phyloP scores from a whole-genome alignment of 306 rosid genomes.

The Cucumis melo region DNA sequence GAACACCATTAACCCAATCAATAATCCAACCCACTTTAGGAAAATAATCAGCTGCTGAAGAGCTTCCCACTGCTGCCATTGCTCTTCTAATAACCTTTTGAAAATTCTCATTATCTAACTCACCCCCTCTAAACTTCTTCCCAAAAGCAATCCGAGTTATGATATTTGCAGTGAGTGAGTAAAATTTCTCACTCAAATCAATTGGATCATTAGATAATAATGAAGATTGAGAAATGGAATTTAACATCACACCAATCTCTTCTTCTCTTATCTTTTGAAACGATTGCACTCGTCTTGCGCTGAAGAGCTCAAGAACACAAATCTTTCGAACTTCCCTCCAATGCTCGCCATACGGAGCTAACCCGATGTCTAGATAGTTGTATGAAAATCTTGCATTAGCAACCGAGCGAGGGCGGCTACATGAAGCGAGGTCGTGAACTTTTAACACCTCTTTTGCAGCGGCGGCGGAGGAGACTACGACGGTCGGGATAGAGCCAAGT shows the following conservation, averaged over 20 bases:
- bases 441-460: neutral
- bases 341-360: neutral
- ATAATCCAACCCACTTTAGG: neutral
- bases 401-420: neutral
- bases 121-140: neutral
- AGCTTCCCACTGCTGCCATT: conserved; percentile 15
- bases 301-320: conserved; percentile 17
- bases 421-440: neutral
- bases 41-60: neutral
- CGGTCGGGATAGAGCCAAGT: neutral
- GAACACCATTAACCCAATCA: neutral
- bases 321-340: neutral
- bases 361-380: neutral
- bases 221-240: neutral
- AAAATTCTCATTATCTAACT: conserved; percentile 4
- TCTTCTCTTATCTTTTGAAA: conserved; percentile 13
- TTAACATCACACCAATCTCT: neutral
- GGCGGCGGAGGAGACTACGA: neutral
- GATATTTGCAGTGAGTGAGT: neutral
- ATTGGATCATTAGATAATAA: neutral
- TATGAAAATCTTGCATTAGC: neutral
- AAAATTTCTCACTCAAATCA: conserved; percentile 6
- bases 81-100: conserved; percentile 1
- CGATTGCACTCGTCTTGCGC: conserved; percentile 17
- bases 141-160: conserved; percentile 31